These are phyloP conservation scores for Lactarius quietus DNA, from an alignment of 768 basidiomycete species.

Conservation along the genomic window DNA sequence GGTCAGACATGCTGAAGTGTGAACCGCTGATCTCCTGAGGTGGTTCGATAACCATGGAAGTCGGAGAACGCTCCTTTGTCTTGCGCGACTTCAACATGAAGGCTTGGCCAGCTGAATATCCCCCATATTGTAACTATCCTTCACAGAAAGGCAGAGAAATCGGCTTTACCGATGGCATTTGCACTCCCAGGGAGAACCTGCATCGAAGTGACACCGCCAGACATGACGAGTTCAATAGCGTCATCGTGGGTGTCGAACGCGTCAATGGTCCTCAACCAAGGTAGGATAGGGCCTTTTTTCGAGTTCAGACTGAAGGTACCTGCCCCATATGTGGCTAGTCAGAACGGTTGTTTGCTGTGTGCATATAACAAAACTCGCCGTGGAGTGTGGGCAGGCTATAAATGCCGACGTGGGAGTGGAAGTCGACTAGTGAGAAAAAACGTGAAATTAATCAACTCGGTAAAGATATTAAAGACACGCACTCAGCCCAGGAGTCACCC, in stretches of 20 bases:
- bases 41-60: conserved; percentile 83
- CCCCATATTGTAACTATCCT: conserved; percentile 19
- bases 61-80: conserved; percentile 69
- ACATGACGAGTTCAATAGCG: conserved; percentile 64
- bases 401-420: conserved; percentile 73
- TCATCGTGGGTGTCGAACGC: conserved; percentile 85
- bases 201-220: conserved; percentile 86
- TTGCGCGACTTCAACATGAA: conserved; percentile 83
- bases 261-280: conserved; percentile 81
- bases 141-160: conserved; percentile 6
- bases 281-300: conserved; percentile 59
- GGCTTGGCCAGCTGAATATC: conserved; percentile 75
- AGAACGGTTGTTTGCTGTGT: background rate
- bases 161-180: conserved; percentile 62
- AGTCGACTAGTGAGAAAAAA: conserved; percentile 32
- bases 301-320: conserved; percentile 64
- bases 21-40: conserved; percentile 59
- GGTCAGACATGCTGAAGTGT: conserved; percentile 35
- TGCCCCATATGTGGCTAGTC: conserved; percentile 15
- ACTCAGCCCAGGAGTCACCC: conserved; percentile 68
- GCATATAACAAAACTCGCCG: conserved; percentile 36
- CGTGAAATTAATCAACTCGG: conserved; percentile 14
- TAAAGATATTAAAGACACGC: conserved; percentile 25
- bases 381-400: conserved; percentile 52
- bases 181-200: conserved; percentile 76